Percentiles rank a stretch among this genome's conserved stretches.
These are phyloP conservation scores for Millerozyma acaciae DNA, from an alignment of 805 yeast genomes.

Conservation along the genomic window DNA sequence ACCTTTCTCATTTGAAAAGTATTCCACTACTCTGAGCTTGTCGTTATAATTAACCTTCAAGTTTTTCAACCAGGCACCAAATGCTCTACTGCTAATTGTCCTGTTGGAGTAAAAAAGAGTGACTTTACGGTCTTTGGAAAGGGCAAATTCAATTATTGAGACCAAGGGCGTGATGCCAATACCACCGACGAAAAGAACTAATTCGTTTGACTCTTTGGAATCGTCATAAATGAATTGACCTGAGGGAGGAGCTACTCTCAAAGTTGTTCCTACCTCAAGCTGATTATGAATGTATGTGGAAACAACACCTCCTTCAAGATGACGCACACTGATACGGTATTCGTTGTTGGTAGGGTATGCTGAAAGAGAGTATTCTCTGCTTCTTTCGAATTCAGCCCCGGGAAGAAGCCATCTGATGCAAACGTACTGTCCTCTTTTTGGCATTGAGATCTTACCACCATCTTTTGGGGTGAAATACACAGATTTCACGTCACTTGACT, in stretches of 20 bases:
- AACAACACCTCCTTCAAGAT: conserved; percentile 44
- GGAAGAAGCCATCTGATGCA: conserved; percentile 30
- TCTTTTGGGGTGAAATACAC: conserved; percentile 48
- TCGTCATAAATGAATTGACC: conserved; percentile 46
- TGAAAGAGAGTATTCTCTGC: conserved; percentile 61
- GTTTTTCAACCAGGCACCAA: conserved; percentile 16
- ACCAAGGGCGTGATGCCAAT: conserved; percentile 66
- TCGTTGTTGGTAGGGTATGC: conserved; percentile 28
- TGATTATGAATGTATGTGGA: conserved; percentile 48
- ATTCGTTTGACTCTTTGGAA: conserved; percentile 21
- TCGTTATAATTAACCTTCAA: conserved; percentile 12
- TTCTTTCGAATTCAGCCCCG: conserved; percentile 37
- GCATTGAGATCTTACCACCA: conserved; percentile 22
- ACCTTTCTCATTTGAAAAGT: conserved; percentile 12
- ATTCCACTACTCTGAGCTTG: conserved; percentile 19
- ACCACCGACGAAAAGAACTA: conserved; percentile 53
- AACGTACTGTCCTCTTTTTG: conserved; percentile 47
- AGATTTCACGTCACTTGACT: conserved; percentile 46
- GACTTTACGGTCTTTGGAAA: conserved; percentile 27
- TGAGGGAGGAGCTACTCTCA: conserved; percentile 55
- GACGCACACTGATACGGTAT: conserved; percentile 57
- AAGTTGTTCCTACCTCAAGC: conserved; percentile 44
- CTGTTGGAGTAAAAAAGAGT: conserved; percentile 32
- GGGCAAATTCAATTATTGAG: conserved; percentile 45
- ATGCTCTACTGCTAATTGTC: conserved; percentile 18